A percentile compares a stretch with the other conserved stretches of the same genome.
phyloP scores from a whole-genome alignment of 148 eudicot species.

The Heliamphora exappendiculata region DNA sequence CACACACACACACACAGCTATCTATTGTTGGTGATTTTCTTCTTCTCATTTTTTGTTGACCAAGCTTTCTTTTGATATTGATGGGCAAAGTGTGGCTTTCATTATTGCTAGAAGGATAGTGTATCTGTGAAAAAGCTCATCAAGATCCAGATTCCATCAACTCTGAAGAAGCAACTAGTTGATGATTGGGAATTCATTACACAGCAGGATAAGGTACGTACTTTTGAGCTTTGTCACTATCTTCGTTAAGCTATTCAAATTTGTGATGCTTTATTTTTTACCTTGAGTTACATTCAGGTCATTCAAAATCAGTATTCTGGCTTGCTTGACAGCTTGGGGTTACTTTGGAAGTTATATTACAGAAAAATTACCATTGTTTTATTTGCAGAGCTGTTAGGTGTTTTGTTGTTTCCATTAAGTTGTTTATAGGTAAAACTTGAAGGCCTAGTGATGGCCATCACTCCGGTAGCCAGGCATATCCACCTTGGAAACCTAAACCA shows the following conservation, averaged over 20 bases:
- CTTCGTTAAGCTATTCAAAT: not conserved
- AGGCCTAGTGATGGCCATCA: not conserved
- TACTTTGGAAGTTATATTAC: not conserved
- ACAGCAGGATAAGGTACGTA: slow-evolving; percentile 75
- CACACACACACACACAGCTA: not conserved
- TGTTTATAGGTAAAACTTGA: not conserved
- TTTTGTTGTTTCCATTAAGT: not conserved
- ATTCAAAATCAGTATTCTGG: too few species aligned
- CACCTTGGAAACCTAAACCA: not conserved
- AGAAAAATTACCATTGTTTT: not conserved
- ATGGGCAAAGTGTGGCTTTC: slow-evolving; percentile 9
- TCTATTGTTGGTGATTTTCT: not conserved
- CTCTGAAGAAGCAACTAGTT: slow-evolving; percentile 74
- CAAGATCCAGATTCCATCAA: slow-evolving; percentile 80
- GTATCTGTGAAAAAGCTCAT: slow-evolving; percentile 54
- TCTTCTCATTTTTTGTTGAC: slow-evolving; percentile 9
- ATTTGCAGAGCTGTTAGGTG: not conserved
- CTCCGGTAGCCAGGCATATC: not conserved
- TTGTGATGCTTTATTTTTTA: not conserved
- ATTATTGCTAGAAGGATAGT: slow-evolving; percentile 56
- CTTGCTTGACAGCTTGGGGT: not conserved
- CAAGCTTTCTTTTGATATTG: slow-evolving; percentile 5
- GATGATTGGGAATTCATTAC: slow-evolving; percentile 82
- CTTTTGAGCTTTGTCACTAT: not conserved
- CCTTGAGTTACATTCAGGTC: too few species aligned